A percentile compares a stretch with the other conserved stretches of the same genome.
Conservation (phyloP, 2,329 filamentous ascomycete genomes). For the Talaromyces piceae region DNA sequence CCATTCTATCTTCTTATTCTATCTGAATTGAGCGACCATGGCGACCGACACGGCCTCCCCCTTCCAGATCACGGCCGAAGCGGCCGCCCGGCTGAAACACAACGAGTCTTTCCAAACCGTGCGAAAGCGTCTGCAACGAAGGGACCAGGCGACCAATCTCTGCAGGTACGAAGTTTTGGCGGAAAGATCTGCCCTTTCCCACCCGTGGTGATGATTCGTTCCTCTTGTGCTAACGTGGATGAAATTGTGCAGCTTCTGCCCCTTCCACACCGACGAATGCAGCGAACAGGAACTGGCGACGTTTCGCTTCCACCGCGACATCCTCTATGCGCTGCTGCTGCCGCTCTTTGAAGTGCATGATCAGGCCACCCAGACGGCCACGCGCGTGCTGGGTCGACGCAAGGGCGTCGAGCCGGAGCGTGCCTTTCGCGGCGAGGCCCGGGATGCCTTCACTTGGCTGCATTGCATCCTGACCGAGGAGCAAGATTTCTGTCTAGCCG, state of each 20-base stretch:
- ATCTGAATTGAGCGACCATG: not conserved
- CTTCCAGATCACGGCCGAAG: constrained; percentile 27
- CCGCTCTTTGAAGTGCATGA: constrained; percentile 52
- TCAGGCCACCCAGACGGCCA: constrained; percentile 47
- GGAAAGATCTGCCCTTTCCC: too few species aligned
- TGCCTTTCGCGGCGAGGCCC: constrained; percentile 50
- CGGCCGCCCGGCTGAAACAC: constrained; percentile 23
- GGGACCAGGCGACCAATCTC: constrained; percentile 27
- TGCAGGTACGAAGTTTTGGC: constrained; percentile 20
- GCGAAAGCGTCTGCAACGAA: constrained; percentile 27
- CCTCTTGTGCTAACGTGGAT: too few species aligned
- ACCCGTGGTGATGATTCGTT: too few species aligned
- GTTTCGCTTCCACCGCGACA: constrained; percentile 49
- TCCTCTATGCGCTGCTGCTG: constrained; percentile 52
- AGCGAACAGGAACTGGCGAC: constrained; percentile 23
- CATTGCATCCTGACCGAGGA: constrained; percentile 52
- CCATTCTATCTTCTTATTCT: not conserved
- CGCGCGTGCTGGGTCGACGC: constrained; percentile 41
- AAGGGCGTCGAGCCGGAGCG: constrained; percentile 48
- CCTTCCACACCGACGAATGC: constrained; percentile 26
- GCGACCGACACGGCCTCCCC: constrained; percentile 19
- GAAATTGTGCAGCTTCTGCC: constrained; percentile 25
- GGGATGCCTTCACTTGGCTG: constrained; percentile 52
- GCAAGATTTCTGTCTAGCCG: constrained; percentile 50
- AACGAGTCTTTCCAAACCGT: constrained; percentile 30